Conservation (phyloP, 495 filamentous ascomycete species). For the Neurospora sp. region DNA sequence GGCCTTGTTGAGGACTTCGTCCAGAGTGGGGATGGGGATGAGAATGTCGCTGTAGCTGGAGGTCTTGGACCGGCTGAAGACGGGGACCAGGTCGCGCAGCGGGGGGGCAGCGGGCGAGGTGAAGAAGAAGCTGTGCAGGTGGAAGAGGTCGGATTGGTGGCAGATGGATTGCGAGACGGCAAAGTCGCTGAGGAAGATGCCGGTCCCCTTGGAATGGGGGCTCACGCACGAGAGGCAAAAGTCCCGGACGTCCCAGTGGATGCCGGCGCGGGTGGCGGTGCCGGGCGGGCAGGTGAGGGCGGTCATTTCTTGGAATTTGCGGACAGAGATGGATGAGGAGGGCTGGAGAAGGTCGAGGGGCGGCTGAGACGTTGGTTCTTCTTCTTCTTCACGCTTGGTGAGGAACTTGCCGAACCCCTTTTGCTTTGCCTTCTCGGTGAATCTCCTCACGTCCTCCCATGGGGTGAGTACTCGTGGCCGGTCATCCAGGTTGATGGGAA, state of each 20-base stretch:
- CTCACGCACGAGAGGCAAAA: constrained; percentile 52
- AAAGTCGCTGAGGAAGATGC: constrained; percentile 57
- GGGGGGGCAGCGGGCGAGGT: constrained; percentile 52
- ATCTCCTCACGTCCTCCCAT: constrained; percentile 42
- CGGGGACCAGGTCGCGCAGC: constrained; percentile 52
- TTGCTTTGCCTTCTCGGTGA: constrained; percentile 28
- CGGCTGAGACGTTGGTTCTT: background rate
- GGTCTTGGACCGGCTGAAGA: constrained; percentile 66
- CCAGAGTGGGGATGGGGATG: constrained; percentile 68
- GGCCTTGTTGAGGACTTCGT: constrained; percentile 27
- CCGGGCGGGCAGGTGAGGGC: constrained; percentile 46
- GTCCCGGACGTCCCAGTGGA: constrained; percentile 41
- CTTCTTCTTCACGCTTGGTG: constrained; percentile 2
- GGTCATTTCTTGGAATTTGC: constrained; percentile 41
- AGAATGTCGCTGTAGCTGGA: constrained; percentile 59
- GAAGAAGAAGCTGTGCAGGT: constrained; percentile 62
- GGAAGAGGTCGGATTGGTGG: constrained; percentile 68
- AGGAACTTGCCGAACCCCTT: constrained; percentile 25
- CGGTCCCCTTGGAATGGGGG: constrained; percentile 50
- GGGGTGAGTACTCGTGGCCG: constrained; percentile 67
- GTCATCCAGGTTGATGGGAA: constrained; percentile 72
- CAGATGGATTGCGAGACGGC: constrained; percentile 55
- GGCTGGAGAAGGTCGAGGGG: background rate
- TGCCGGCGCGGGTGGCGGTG: constrained; percentile 44
- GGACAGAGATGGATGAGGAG: constrained; percentile 18